Evolutionary conservation across 495 filamentous ascomycete genomes (phyloP).

Genomic region (Letharia lupina): DNA sequence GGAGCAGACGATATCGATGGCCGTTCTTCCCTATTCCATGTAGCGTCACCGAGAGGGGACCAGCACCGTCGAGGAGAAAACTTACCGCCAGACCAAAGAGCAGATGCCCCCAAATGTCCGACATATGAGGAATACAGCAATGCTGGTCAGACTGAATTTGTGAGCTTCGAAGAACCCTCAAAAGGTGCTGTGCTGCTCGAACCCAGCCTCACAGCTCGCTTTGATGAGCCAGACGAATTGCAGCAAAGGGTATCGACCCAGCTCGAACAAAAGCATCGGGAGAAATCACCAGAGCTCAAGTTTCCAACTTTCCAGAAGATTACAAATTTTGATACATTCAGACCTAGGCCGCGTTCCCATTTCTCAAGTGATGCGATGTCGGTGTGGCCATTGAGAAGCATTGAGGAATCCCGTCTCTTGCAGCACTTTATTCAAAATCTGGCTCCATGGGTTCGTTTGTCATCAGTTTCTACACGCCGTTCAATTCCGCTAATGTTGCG

Average conservation of each 20-base stretch:
- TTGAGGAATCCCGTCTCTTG: constrained; percentile 11
- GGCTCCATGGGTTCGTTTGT: constrained; percentile 9
- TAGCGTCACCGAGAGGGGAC: neutral
- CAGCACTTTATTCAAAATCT: constrained; percentile 12
- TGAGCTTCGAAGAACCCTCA: neutral
- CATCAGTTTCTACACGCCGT: too few species aligned
- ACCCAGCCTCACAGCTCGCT: neutral
- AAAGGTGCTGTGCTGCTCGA: neutral
- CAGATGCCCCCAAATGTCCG: neutral
- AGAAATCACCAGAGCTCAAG: neutral
- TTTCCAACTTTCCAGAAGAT: neutral
- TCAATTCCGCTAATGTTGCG: neutral
- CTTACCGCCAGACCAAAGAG: neutral
- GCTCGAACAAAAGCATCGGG: neutral
- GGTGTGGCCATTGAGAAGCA: constrained; percentile 5
- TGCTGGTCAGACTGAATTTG: neutral
- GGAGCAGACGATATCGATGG: neutral
- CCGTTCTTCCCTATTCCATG: neutral
- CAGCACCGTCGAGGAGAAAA: neutral
- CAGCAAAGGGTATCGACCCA: neutral
- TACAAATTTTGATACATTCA: neutral
- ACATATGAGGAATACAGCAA: neutral
- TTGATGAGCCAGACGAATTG: neutral
- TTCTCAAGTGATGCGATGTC: neutral
- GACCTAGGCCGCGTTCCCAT: neutral